Percentiles rank a stretch among this genome's conserved stretches.
phyloP scores from a whole-genome alignment of 140 eudicot genomes.

The Senecio squalidus region DNA sequence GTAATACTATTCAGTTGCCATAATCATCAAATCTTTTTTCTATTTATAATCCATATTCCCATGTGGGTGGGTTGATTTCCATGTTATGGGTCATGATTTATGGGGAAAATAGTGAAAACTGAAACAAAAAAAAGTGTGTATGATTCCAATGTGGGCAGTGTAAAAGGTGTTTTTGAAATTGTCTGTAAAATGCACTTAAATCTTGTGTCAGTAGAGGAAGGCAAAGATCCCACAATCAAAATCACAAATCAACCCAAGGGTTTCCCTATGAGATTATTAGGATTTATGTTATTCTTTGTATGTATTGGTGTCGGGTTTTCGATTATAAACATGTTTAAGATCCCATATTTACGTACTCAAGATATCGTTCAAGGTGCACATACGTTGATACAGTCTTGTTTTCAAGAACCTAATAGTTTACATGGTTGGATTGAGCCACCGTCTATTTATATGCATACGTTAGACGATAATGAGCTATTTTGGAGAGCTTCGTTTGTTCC shows the following conservation, averaged over 20 bases:
- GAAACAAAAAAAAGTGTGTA: slow-evolving; percentile 19
- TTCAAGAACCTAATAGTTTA: slow-evolving; percentile 33
- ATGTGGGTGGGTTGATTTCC: too few relatives aligned
- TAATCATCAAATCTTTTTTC: too few relatives aligned
- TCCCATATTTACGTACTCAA: slow-evolving; percentile 41
- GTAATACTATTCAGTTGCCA: too few relatives aligned
- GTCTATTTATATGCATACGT: slow-evolving; percentile 46
- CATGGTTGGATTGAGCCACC: slow-evolving; percentile 65
- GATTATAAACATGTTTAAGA: slow-evolving; percentile 44
- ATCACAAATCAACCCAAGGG: slow-evolving; percentile 39
- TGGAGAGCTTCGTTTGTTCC: slow-evolving; percentile 85
- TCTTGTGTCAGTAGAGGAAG: slow-evolving; percentile 53
- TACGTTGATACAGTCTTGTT: slow-evolving; percentile 45
- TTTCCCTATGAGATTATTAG: slow-evolving; percentile 54
- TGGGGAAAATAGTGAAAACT: too few relatives aligned
- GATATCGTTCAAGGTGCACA: slow-evolving; percentile 34
- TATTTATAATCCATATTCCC: too few relatives aligned
- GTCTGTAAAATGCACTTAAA: slow-evolving; percentile 40
- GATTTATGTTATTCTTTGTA: slow-evolving; percentile 52
- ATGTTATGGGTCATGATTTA: too few relatives aligned
- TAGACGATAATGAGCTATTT: slow-evolving; percentile 73
- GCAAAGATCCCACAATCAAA: slow-evolving; percentile 28
- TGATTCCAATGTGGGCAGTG: background rate
- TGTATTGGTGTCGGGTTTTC: slow-evolving; percentile 45
- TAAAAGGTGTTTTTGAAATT: background rate